Conservation (phyloP, 345 rosid species). For the Tarenaya hassleriana region DNA sequence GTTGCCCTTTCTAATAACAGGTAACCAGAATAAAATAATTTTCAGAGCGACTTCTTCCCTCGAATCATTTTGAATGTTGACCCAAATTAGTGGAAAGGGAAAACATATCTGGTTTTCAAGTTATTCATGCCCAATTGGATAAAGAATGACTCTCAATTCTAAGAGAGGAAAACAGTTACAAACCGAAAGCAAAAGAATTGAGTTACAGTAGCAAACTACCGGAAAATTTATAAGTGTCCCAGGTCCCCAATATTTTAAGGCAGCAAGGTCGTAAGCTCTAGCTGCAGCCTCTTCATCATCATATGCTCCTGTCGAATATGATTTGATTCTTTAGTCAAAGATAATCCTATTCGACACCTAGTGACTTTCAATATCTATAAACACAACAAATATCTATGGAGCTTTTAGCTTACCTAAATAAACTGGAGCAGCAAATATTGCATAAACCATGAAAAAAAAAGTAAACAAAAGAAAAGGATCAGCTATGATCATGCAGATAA, state of each 20-base stretch:
- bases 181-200: slow-evolving; percentile 1
- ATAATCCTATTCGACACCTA: slow-evolving; percentile 1
- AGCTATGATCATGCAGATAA: slow-evolving; percentile 26
- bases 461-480: slow-evolving; percentile 26
- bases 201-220: slow-evolving; percentile 31
- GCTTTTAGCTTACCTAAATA: slow-evolving; percentile 68
- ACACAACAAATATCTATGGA: slow-evolving; percentile 13
- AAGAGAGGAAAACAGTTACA: background rate
- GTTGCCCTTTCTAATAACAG: too few relatives aligned
- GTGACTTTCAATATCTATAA: background rate
- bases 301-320: slow-evolving; percentile 70
- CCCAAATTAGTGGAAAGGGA: too few relatives aligned
- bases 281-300: slow-evolving; percentile 99
- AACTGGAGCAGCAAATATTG: slow-evolving; percentile 42
- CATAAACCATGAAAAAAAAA: slow-evolving; percentile 33
- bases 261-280: slow-evolving; percentile 98
- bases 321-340: slow-evolving; percentile 15
- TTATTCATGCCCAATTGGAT: too few relatives aligned
- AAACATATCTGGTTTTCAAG: too few relatives aligned
- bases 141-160: background rate
- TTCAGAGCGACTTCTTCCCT: too few relatives aligned
- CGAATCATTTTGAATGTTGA: too few relatives aligned
- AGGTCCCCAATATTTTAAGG: slow-evolving; percentile 97
- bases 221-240: slow-evolving; percentile 98
- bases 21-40: too few relatives aligned